Evolutionary conservation across 306 rosid species (phyloP), one percentile per base, ranked within the genome.

Genomic region (Sechiopsis laciniata): DNA sequence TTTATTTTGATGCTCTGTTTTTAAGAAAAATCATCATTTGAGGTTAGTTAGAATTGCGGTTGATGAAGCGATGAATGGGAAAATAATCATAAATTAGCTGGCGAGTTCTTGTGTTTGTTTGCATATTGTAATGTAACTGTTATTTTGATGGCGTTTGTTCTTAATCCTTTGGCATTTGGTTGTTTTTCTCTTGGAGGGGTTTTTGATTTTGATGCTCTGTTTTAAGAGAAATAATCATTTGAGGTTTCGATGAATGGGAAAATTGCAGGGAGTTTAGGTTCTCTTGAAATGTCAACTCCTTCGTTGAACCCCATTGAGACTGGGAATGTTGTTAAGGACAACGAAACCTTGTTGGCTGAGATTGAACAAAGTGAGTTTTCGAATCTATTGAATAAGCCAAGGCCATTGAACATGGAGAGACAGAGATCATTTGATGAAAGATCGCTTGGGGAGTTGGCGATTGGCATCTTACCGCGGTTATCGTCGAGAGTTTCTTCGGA

Each of bases 401-500:
- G 88, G 82, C 9, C 80, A 71, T 24, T 87, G 84, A 88, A 88
- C 75, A 82, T 86, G 58, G 96, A 88, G 69, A 87, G 93, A 77
- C 84, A 87, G 71, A 84, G 88, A 76, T 93, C 98, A 19, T 87
- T 42, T 54, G 96, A 90, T 63, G 93, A 89, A 78, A 84, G 89
- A 78, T 81, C 92, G 42, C 55, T 84, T 35, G 77, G 62, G 74
- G 96, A 92, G 63, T 80, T 89, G 75, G 74, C 87, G 20, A 71
- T 79, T 53, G 86, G 80, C 21, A 5, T 65, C 26, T 91, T 96
- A 53, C 96, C 96, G 0, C 84, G 46, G 14, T 83, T 15, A 8
- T 57, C 65, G 17, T 19, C 81, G 54, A 77, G 77, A 66, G 78
- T 72, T 81, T 55, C 54, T 80, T 55, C 54, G 21, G 97, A 92